Conservation (phyloP, 1,284 basidiomycete genomes). For the Moesziomyces aphidis region DNA sequence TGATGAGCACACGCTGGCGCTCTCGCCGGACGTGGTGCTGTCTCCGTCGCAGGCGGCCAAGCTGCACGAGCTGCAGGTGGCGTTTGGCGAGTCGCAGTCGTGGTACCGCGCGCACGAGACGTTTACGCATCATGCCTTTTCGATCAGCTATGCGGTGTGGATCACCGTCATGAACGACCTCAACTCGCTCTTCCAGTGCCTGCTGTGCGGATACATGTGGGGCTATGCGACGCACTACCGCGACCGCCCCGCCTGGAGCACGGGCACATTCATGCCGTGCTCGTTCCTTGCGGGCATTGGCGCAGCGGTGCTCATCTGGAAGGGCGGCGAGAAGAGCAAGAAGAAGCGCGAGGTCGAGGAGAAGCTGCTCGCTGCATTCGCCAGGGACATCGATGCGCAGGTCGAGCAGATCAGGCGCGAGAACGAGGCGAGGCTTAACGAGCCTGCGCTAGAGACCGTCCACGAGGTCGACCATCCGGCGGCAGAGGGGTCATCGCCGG, state of each 20-base stretch:
- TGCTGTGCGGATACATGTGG: slow-evolving; percentile 51
- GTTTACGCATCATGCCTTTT: slow-evolving; percentile 83
- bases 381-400: slow-evolving; percentile 27
- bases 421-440: background rate
- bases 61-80: slow-evolving; percentile 31
- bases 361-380: slow-evolving; percentile 71
- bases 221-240: slow-evolving; percentile 67
- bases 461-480: background rate
- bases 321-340: slow-evolving; percentile 81
- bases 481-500: background rate
- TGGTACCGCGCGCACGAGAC: slow-evolving; percentile 90
- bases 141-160: slow-evolving; percentile 70
- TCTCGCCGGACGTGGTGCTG: slow-evolving; percentile 27
- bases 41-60: slow-evolving; percentile 23
- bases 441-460: slow-evolving; percentile 1
- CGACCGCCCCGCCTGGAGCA: slow-evolving; percentile 71
- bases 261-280: slow-evolving; percentile 77
- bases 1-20: background rate
- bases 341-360: slow-evolving; percentile 79
- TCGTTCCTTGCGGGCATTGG: slow-evolving; percentile 82
- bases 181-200: slow-evolving; percentile 81
- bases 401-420: slow-evolving; percentile 20
- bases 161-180: slow-evolving; percentile 74
- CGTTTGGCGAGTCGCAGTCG: slow-evolving; percentile 40
- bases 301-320: slow-evolving; percentile 80